Evolutionary conservation across 257 asterid genomes (phyloP), one percentile per base, ranked within the genome.

Genomic region (Solanum infundibuliforme): DNA sequence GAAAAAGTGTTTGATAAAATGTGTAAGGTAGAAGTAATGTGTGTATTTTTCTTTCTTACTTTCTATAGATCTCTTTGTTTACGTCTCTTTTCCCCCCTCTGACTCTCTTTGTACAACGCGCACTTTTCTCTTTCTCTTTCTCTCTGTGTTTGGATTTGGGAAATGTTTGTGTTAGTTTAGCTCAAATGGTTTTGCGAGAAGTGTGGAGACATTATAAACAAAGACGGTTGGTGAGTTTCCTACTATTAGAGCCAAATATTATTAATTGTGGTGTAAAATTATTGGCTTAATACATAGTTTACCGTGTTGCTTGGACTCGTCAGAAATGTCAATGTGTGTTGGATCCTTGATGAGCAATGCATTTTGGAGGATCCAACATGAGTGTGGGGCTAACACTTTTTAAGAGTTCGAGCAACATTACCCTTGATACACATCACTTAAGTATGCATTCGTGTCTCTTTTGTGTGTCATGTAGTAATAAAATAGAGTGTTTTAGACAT

Each of bases 221-320:
- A 36, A 3, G 55, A 75, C 23, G 83, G 83, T 75, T 75, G 83
- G 1, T 38, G 58, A 36, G 83, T 36, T 74, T 74, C 83, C 83
- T 74, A 35, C 52, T 74, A 10, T 74, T 23, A 21, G 1, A 5
- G 14, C 83, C 32, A 34, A 74, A 36, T 6, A 10, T 21, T 75
- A 75, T 34, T 75, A 5, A 10, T 36, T 74, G 25, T 74, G 52
- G 31, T 74, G 83, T 75, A 36, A 21, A 21, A 21, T 75, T 69
- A 5, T 66, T 25, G 39, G 76, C n/a, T 31, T 71, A 71, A 31
- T 71, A 29, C 6, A 31, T 69, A 72, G 46, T 20, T 72, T 66
- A n/a, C 31, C 71, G 0, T 0, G 6, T 62, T 23, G 6, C 14
- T 9, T 9, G 14, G 14, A 23, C 31, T 62, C 14, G 0, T 62